phyloP scores from a whole-genome alignment of 2,329 filamentous ascomycete genomes.

The Xylaria sp. region DNA sequence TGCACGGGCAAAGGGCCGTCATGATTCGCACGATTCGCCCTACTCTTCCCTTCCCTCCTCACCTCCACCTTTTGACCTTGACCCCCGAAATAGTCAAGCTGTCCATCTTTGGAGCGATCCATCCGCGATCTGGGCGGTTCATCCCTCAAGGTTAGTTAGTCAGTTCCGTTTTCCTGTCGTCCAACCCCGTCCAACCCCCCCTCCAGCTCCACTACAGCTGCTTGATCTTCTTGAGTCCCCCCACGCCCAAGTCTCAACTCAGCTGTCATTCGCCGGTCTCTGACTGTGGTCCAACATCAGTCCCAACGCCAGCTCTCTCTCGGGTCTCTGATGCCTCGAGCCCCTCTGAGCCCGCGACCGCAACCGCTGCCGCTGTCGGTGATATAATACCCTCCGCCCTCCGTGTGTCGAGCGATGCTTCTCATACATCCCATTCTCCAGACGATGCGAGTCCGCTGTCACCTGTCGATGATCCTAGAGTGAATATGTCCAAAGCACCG shows the following conservation, averaged over 20 bases:
- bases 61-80: constrained; percentile 10
- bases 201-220: constrained; percentile 33
- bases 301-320: not conserved
- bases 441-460: constrained; percentile 33
- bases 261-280: constrained; percentile 26
- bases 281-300: constrained; percentile 5
- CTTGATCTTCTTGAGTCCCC: constrained; percentile 8
- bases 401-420: constrained; percentile 36
- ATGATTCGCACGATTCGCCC: constrained; percentile 8
- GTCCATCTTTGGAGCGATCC: constrained; percentile 39
- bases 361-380: constrained; percentile 3
- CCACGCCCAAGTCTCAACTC: constrained; percentile 15
- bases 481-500: constrained; percentile 54
- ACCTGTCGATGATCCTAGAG: constrained; percentile 28
- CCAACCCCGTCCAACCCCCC: constrained; percentile 12
- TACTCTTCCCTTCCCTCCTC: not conserved
- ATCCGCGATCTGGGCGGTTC: constrained; percentile 11
- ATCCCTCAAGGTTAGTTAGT: not conserved
- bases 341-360: constrained; percentile 15
- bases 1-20: constrained; percentile 13
- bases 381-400: constrained; percentile 27
- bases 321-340: not conserved
- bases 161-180: not conserved
- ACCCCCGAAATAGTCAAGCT: constrained; percentile 31
- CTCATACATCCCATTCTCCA: constrained; percentile 13